phyloP scores from a whole-genome alignment of 768 basidiomycete species.

The Sistotremastrum suecicum region DNA sequence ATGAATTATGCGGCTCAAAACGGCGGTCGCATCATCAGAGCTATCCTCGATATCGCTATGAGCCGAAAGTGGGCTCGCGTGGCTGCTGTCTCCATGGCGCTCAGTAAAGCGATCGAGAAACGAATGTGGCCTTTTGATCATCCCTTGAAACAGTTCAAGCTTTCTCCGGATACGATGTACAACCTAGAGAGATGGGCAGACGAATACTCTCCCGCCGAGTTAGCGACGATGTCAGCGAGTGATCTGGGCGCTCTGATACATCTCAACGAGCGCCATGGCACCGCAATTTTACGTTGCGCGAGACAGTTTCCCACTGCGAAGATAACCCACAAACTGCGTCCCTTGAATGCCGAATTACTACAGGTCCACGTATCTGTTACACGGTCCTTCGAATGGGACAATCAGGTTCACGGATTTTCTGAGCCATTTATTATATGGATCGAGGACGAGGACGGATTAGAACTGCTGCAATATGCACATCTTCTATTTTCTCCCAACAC shows the following conservation, averaged over 20 bases:
- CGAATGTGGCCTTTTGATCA: slow-evolving; percentile 93
- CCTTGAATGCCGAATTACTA: slow-evolving; percentile 73
- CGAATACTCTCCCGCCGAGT: slow-evolving; percentile 60
- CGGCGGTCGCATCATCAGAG: slow-evolving; percentile 86
- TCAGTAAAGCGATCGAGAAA: slow-evolving; percentile 90
- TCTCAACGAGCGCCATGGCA: slow-evolving; percentile 75
- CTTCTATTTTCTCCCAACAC: slow-evolving; percentile 59
- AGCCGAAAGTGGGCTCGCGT: slow-evolving; percentile 85
- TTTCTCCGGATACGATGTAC: slow-evolving; percentile 67
- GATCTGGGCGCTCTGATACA: slow-evolving; percentile 71
- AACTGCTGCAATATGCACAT: slow-evolving; percentile 70
- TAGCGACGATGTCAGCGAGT: slow-evolving; percentile 49
- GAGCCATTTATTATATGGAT: slow-evolving; percentile 97
- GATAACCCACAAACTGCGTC: slow-evolving; percentile 58
- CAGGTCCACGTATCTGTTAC: slow-evolving; percentile 52
- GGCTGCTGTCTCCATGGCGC: slow-evolving; percentile 63
- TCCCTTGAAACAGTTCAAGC: slow-evolving; percentile 67
- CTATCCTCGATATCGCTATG: slow-evolving; percentile 86
- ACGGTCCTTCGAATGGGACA: slow-evolving; percentile 69
- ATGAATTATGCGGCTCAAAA: slow-evolving; percentile 91
- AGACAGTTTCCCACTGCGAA: slow-evolving; percentile 68
- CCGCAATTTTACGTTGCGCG: slow-evolving; percentile 63
- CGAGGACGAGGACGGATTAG: slow-evolving; percentile 70
- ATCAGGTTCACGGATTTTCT: slow-evolving; percentile 51
- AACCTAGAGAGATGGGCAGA: slow-evolving; percentile 70